Evolutionary conservation across 2,329 filamentous ascomycete species (phyloP).

Genomic region (Alternaria angustiovoidea): DNA sequence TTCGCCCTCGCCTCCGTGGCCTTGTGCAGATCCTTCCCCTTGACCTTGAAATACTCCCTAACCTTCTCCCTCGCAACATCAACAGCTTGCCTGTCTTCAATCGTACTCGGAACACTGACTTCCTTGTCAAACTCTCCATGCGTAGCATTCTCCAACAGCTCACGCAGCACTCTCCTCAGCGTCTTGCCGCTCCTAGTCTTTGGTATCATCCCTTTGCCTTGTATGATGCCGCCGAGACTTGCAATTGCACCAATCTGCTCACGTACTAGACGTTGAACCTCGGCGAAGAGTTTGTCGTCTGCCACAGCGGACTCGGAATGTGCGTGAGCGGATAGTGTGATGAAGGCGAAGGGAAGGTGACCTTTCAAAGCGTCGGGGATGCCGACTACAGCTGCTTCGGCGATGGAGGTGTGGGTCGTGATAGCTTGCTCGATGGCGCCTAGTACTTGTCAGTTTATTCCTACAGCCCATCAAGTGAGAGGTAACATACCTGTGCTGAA

Average conservation of each 20-base stretch:
- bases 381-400: slow-evolving; percentile 85
- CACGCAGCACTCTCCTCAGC: slow-evolving; percentile 78
- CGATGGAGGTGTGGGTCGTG: slow-evolving; percentile 77
- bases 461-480: background rate
- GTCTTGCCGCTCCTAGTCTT: slow-evolving; percentile 95
- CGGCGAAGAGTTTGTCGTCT: slow-evolving; percentile 60
- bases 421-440: slow-evolving; percentile 92
- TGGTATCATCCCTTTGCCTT: slow-evolving; percentile 85
- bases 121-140: slow-evolving; percentile 75
- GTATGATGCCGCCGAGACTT: slow-evolving; percentile 82
- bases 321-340: slow-evolving; percentile 66
- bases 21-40: slow-evolving; percentile 48
- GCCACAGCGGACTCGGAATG: slow-evolving; percentile 63
- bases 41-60: slow-evolving; percentile 74
- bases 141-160: slow-evolving; percentile 83
- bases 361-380: slow-evolving; percentile 89
- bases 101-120: slow-evolving; percentile 80
- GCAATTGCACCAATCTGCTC: slow-evolving; percentile 88
- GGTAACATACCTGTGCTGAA: slow-evolving; percentile 77
- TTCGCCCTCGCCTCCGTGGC: slow-evolving; percentile 54
- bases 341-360: slow-evolving; percentile 89
- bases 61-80: slow-evolving; percentile 76
- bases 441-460: slow-evolving; percentile 43
- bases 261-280: slow-evolving; percentile 77
- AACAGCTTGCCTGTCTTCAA: slow-evolving; percentile 81